phyloP scores from a whole-genome alignment of 2,329 filamentous ascomycete species.

The Elsinoe batatas region DNA sequence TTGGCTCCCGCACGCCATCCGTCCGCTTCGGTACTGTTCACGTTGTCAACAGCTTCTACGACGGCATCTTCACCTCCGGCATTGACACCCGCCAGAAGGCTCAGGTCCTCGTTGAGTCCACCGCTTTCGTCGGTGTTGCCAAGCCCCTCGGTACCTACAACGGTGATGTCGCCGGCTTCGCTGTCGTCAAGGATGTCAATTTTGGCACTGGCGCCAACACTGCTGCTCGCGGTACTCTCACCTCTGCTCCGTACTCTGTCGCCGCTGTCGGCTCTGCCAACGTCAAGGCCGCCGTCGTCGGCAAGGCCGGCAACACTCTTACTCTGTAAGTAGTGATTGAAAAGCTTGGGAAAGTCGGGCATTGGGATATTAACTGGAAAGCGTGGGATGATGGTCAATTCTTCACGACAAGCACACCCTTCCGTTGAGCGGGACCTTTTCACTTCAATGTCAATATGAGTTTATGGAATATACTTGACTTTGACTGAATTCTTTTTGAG shows the following conservation, averaged over 20 bases:
- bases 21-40: slow-evolving; percentile 59
- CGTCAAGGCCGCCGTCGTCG: slow-evolving; percentile 32
- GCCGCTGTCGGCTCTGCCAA: slow-evolving; percentile 26
- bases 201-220: slow-evolving; percentile 28
- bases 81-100: slow-evolving; percentile 36
- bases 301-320: slow-evolving; percentile 31
- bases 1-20: slow-evolving; percentile 54
- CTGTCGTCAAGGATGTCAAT: slow-evolving; percentile 31
- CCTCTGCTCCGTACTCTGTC: slow-evolving; percentile 27
- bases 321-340: slow-evolving; percentile 18
- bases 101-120: slow-evolving; percentile 35
- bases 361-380: background rate
- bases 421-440: slow-evolving; percentile 2
- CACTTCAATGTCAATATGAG: slow-evolving; percentile 9
- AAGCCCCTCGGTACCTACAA: slow-evolving; percentile 29
- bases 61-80: slow-evolving; percentile 27
- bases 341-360: background rate
- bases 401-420: background rate
- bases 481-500: too few relatives aligned
- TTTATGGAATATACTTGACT: slow-evolving; percentile 2
- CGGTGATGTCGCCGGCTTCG: slow-evolving; percentile 26
- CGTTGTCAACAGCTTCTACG: slow-evolving; percentile 43
- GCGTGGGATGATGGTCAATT: background rate
- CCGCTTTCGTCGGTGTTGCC: slow-evolving; percentile 27
- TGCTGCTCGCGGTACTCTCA: slow-evolving; percentile 27